Evolutionary conservation across 108 stramenopile genomes (phyloP).

Genomic region (Licmophora abbreviata): DNA sequence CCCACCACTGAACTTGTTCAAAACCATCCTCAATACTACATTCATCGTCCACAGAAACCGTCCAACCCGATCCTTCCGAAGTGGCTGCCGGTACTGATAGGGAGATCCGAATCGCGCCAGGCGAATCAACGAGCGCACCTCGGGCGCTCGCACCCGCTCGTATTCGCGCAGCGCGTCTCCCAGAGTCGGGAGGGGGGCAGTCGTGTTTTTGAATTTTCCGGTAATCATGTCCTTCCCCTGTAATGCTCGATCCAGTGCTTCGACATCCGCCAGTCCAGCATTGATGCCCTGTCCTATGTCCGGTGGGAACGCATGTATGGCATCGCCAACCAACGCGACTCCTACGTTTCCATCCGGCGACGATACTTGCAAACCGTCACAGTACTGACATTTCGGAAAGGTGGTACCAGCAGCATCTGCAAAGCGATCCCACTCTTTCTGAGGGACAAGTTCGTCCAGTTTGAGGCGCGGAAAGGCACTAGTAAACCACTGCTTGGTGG

Average conservation of each 20-base stretch:
- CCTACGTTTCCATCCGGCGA: conserved; percentile 19
- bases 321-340: conserved; percentile 76
- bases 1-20: conserved; percentile 34
- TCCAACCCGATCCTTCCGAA: conserved; percentile 24
- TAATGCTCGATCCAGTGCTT: conserved; percentile 39
- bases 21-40: conserved; percentile 35
- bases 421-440: conserved; percentile 63
- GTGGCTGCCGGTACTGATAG: conserved; percentile 63
- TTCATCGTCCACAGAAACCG: conserved; percentile 39
- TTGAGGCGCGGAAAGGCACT: conserved; percentile 54
- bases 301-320: conserved; percentile 79
- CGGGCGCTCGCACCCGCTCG: conserved; percentile 13
- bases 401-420: conserved; percentile 41
- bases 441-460: conserved; percentile 19
- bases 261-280: conserved; percentile 74
- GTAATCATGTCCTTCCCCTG: conserved; percentile 17
- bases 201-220: neutral
- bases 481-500: conserved; percentile 36
- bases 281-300: conserved; percentile 90
- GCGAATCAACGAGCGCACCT: conserved; percentile 35
- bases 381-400: conserved; percentile 52
- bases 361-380: conserved; percentile 30
- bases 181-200: neutral
- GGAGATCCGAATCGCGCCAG: conserved; percentile 51
- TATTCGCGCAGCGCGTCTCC: conserved; percentile 12